Conservation (phyloP, 768 basidiomycete species). For the Coprinellus aureogranulatus region DNA sequence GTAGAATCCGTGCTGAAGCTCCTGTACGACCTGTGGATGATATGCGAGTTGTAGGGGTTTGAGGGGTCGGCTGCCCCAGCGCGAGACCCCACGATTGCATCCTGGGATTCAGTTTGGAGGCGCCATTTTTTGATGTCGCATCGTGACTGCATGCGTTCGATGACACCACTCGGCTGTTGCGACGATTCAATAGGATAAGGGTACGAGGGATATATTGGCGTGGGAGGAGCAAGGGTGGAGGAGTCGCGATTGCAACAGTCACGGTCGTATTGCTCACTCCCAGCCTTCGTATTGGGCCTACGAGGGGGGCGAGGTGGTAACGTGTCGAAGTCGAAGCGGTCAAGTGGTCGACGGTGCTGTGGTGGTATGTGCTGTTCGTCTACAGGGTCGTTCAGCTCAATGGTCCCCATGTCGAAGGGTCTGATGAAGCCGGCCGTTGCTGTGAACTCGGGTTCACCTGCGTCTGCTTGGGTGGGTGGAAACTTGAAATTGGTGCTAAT, state of each 20-base stretch:
- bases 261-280: neutral
- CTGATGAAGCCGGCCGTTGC: slow-evolving; percentile 52
- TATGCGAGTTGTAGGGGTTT: slow-evolving; percentile 8
- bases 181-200: slow-evolving; percentile 12
- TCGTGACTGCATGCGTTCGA: slow-evolving; percentile 42
- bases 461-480: slow-evolving; percentile 10
- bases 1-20: slow-evolving; percentile 13
- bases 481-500: slow-evolving; percentile 17
- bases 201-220: slow-evolving; percentile 9
- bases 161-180: slow-evolving; percentile 19
- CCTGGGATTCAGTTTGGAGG: slow-evolving; percentile 26
- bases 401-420: slow-evolving; percentile 36
- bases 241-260: slow-evolving; percentile 5
- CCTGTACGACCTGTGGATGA: slow-evolving; percentile 1
- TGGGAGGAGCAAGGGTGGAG: neutral
- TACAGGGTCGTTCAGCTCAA: slow-evolving; percentile 6
- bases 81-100: slow-evolving; percentile 9
- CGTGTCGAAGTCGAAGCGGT: slow-evolving; percentile 43
- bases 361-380: slow-evolving; percentile 7
- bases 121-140: slow-evolving; percentile 43
- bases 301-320: slow-evolving; percentile 32
- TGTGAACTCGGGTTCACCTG: slow-evolving; percentile 23
- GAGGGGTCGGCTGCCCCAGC: neutral
- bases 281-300: neutral
- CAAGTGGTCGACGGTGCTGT: slow-evolving; percentile 10